A percentile compares a stretch with the other conserved stretches of the same genome.
Conservation (phyloP, 163 green algal genomes). For the Trebouxia gelatinosa region DNA sequence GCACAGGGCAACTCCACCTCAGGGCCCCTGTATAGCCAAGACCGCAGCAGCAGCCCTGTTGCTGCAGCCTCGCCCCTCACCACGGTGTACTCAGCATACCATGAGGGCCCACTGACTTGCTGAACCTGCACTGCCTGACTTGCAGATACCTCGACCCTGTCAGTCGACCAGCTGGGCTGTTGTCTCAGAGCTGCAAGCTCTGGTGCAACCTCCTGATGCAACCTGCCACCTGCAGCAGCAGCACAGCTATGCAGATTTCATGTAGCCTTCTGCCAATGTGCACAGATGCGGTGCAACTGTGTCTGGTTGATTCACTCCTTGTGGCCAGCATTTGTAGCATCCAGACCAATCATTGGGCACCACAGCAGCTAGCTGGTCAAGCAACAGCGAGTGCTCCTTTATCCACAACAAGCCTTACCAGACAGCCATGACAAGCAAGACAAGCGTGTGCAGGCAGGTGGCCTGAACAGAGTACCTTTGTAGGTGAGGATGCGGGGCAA, state of each 20-base stretch:
- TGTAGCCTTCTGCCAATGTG: too few relatives aligned
- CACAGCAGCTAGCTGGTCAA: not conserved
- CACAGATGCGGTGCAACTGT: too few relatives aligned
- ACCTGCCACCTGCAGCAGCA: slow-evolving; percentile 27
- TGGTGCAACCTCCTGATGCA: slow-evolving; percentile 32
- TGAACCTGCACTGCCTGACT: not conserved
- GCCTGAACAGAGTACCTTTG: slow-evolving; percentile 1
- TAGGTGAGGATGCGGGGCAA: slow-evolving; percentile 39
- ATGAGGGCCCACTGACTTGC: not conserved
- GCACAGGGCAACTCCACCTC: slow-evolving; percentile 9
- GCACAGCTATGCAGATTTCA: too few relatives aligned
- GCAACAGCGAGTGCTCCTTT: not conserved
- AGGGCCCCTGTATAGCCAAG: slow-evolving; percentile 26
- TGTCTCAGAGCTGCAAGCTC: slow-evolving; percentile 24
- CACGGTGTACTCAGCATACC: slow-evolving; percentile 27
- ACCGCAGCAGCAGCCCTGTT: slow-evolving; percentile 31
- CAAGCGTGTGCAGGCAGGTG: too few relatives aligned
- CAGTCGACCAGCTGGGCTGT: not conserved
- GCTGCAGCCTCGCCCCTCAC: not conserved
- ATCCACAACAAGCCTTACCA: too few relatives aligned
- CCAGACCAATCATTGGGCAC: not conserved
- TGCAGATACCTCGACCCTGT: not conserved
- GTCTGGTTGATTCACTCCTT: too few relatives aligned
- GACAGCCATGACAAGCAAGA: too few relatives aligned
- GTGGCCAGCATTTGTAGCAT: too few relatives aligned